Evolutionary conservation across 768 basidiomycete genomes (phyloP).

Genomic region (Tulasnella sp.): DNA sequence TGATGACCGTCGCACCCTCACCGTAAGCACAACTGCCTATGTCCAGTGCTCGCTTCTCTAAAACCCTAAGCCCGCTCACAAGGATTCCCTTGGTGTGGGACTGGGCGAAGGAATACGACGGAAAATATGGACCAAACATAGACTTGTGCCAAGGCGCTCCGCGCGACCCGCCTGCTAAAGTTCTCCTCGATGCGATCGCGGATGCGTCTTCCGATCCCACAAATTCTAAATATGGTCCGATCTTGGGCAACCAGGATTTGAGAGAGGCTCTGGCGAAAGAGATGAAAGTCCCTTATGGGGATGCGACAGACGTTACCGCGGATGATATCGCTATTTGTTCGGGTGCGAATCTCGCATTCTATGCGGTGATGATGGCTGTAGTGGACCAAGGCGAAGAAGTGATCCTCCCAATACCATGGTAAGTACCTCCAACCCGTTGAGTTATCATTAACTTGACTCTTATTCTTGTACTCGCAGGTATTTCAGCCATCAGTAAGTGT

Average conservation of each 20-base stretch:
- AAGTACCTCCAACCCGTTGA: slow-evolving; percentile 15
- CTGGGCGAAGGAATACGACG: not conserved
- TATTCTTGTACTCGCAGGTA: slow-evolving; percentile 36
- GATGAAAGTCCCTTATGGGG: slow-evolving; percentile 50
- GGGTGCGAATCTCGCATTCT: slow-evolving; percentile 66
- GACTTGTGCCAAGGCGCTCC: slow-evolving; percentile 72
- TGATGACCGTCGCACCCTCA: too few relatives aligned
- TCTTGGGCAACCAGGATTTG: slow-evolving; percentile 46
- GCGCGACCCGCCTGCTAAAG: slow-evolving; percentile 47
- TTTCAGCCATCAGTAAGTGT: slow-evolving; percentile 52
- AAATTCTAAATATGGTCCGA: slow-evolving; percentile 41
- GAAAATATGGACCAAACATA: slow-evolving; percentile 39
- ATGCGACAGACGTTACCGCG: slow-evolving; percentile 35
- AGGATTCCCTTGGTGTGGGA: too few relatives aligned
- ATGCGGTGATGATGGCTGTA: slow-evolving; percentile 48
- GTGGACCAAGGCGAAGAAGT: slow-evolving; percentile 63
- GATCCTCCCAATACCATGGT: slow-evolving; percentile 66
- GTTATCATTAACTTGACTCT: not conserved
- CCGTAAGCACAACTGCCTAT: too few relatives aligned
- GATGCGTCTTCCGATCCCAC: slow-evolving; percentile 34
- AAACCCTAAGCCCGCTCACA: too few relatives aligned
- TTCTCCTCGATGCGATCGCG: slow-evolving; percentile 41
- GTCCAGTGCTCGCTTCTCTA: too few relatives aligned
- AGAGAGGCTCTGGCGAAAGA: slow-evolving; percentile 46
- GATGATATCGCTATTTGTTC: slow-evolving; percentile 59